These are phyloP conservation scores for Globomyces sp. DNA, from an alignment of 371 early-diverging fungal species.

Conservation along the genomic window DNA sequence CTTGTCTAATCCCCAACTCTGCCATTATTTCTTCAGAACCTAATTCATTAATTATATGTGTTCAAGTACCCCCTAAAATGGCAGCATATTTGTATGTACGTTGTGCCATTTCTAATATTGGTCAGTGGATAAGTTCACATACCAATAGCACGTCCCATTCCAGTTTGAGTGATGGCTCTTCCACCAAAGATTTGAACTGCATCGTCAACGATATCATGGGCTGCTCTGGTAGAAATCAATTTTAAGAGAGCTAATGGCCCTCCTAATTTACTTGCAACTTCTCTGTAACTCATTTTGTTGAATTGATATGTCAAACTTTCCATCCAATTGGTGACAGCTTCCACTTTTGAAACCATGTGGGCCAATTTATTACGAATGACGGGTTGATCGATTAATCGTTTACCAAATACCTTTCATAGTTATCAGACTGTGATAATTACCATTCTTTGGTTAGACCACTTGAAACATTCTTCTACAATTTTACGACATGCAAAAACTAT, in stretches of 20 bases:
- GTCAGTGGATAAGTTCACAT: not conserved
- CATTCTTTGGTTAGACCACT: conserved; percentile 45
- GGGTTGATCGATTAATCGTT: conserved; percentile 42
- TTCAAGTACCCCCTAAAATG: conserved; percentile 30
- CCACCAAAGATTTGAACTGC: conserved; percentile 67
- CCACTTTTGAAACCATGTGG: conserved; percentile 44
- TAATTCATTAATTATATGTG: not conserved
- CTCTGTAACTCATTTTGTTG: conserved; percentile 62
- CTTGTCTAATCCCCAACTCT: conserved; percentile 41
- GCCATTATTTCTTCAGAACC: conserved; percentile 41
- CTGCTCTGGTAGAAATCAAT: conserved; percentile 28
- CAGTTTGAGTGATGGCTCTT: conserved; percentile 62
- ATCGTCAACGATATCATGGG: conserved; percentile 30
- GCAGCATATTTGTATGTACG: conserved; percentile 44
- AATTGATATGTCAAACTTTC: conserved; percentile 62
- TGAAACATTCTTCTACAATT: conserved; percentile 45
- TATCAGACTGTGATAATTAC: too few species aligned
- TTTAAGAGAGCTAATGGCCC: conserved; percentile 67
- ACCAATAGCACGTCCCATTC: conserved; percentile 57
- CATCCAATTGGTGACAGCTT: conserved; percentile 37
- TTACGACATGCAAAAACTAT: conserved; percentile 28
- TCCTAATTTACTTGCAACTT: conserved; percentile 61
- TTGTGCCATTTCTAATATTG: conserved; percentile 49
- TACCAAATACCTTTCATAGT: conserved; percentile 38
- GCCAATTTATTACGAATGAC: conserved; percentile 49